phyloP scores from a whole-genome alignment of 1,284 basidiomycete species.

The Heterobasidion annosum region DNA sequence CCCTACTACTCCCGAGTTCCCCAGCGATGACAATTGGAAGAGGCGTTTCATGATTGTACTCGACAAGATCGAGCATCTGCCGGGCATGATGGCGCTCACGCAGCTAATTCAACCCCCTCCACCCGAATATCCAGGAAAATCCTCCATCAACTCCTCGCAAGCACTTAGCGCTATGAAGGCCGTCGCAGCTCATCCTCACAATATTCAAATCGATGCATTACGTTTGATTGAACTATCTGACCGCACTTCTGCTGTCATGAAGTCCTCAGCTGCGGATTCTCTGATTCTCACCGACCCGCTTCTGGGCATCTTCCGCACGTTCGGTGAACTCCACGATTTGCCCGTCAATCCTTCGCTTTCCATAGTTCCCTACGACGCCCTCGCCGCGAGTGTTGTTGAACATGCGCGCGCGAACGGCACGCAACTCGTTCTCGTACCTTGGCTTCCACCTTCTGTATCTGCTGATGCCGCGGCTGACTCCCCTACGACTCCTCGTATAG shows the following conservation, averaged over 20 bases:
- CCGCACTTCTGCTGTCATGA: conserved; percentile 63
- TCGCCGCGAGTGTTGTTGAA: conserved; percentile 41
- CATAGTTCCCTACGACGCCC: conserved; percentile 50
- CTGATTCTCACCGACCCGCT: conserved; percentile 51
- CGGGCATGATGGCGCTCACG: conserved; percentile 62
- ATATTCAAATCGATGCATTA: conserved; percentile 32
- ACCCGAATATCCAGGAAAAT: conserved; percentile 8
- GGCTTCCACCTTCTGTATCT: conserved; percentile 36
- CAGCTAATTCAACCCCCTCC: conserved; percentile 49
- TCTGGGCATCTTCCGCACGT: conserved; percentile 53
- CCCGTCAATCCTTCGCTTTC: conserved; percentile 41
- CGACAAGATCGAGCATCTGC: conserved; percentile 86
- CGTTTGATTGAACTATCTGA: conserved; percentile 64
- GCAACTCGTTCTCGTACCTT: conserved; percentile 58
- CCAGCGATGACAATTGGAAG: conserved; percentile 22
- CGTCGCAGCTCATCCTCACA: conserved; percentile 1
- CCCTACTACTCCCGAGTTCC: background rate
- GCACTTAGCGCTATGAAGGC: conserved; percentile 3
- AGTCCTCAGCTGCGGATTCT: conserved; percentile 46
- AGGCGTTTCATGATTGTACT: conserved; percentile 76
- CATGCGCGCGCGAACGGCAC: conserved; percentile 36
- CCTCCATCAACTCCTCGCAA: background rate
- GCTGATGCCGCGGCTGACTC: conserved; percentile 7
- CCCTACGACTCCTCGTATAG: conserved; percentile 9
- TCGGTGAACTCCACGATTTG: conserved; percentile 49